Evolutionary conservation across 805 yeast genomes (phyloP).

Genomic region (Teunomyces panamensis): DNA sequence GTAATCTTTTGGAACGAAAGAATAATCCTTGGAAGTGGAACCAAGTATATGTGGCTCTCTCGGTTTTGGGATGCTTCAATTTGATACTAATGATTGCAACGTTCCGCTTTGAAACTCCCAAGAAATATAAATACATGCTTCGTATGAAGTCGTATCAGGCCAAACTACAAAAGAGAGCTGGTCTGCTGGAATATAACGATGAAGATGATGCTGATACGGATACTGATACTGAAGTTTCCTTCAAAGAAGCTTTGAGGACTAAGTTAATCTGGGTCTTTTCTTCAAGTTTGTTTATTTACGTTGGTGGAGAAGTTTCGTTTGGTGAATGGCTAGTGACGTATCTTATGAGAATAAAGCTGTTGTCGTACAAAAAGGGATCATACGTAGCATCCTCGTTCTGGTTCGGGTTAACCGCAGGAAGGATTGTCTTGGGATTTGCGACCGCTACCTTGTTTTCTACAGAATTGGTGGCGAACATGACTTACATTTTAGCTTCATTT

Average conservation of each 20-base stretch:
- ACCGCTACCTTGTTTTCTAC: conserved; percentile 47
- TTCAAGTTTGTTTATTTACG: conserved; percentile 42
- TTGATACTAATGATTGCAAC: conserved; percentile 20
- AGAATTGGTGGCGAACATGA: conserved; percentile 45
- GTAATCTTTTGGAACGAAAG: conserved; percentile 37
- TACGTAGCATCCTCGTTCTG: conserved; percentile 51
- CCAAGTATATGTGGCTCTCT: conserved; percentile 40
- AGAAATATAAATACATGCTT: conserved; percentile 36
- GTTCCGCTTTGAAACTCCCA: conserved; percentile 44
- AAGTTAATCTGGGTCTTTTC: conserved; percentile 41
- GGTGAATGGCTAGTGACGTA: conserved; percentile 55
- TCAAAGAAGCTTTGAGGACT: conserved; percentile 33
- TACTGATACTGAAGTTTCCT: conserved; percentile 12
- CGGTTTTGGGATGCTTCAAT: conserved; percentile 21
- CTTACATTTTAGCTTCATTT: conserved; percentile 33
- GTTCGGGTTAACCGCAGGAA: conserved; percentile 49
- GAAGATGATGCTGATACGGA: neutral
- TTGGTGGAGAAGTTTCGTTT: conserved; percentile 52
- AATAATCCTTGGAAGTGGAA: conserved; percentile 46
- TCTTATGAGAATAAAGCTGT: conserved; percentile 37
- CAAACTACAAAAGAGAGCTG: conserved; percentile 10
- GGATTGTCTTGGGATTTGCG: conserved; percentile 49
- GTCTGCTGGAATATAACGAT: conserved; percentile 5
- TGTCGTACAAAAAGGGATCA: conserved; percentile 38
- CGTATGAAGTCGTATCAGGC: conserved; percentile 37